Evolutionary conservation across 2,329 filamentous ascomycete genomes (phyloP).

Genomic region (Mycosphaerella sp.): DNA sequence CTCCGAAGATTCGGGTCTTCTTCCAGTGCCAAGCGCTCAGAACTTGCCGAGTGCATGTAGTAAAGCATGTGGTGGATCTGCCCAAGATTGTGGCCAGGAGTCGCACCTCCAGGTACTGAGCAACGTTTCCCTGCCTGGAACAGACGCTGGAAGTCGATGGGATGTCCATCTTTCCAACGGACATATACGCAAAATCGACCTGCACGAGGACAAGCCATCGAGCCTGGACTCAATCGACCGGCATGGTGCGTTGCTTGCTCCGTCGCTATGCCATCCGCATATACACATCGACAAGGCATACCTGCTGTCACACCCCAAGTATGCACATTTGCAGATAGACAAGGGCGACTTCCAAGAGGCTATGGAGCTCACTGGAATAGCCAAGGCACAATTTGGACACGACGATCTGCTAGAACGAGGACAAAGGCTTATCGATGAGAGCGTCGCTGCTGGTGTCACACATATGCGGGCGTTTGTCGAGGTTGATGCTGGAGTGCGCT

Average conservation of each 20-base stretch:
- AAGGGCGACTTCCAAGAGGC: conserved; percentile 62
- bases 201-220: not conserved
- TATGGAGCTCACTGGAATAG: conserved; percentile 51
- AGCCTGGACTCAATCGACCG: conserved; percentile 35
- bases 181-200: not conserved
- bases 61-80: too few relatives aligned
- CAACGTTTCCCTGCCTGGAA: conserved; percentile 15
- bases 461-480: conserved; percentile 67
- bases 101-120: not conserved
- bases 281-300: conserved; percentile 66
- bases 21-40: not conserved
- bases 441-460: conserved; percentile 59
- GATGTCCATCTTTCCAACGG: conserved; percentile 13
- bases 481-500: conserved; percentile 56
- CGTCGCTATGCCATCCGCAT: conserved; percentile 64
- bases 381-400: conserved; percentile 58
- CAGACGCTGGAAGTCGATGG: conserved; percentile 12
- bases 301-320: conserved; percentile 53
- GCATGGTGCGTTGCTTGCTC: conserved; percentile 41
- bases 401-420: conserved; percentile 61
- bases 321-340: conserved; percentile 54
- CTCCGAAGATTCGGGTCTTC: not conserved
- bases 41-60: not conserved
- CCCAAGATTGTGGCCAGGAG: not conserved
- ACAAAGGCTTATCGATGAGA: conserved; percentile 59